Evolutionary conservation across 768 basidiomycete species (phyloP), one percentile per base, ranked within the genome.

Genomic region (Zangia roseola): DNA sequence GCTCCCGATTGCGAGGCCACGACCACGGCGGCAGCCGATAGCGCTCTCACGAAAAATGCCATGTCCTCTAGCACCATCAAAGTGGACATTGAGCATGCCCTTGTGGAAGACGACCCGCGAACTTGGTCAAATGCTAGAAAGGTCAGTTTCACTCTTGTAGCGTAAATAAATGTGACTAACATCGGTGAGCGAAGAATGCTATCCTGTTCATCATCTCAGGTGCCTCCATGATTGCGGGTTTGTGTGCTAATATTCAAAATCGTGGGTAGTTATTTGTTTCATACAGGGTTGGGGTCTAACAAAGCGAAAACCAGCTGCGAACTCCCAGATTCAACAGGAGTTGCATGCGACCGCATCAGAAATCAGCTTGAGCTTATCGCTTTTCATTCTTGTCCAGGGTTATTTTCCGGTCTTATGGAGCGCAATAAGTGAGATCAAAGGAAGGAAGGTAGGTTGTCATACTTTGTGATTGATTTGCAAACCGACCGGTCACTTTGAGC

Each of bases 331-430:
- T 66, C 74, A 87, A 57, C 58, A 63, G 5, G 74, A 87, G 10
- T 71, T 93, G 19, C 76, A 78, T 30, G 82, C 88, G 4, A 80
- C 80, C 0, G 70, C 76, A 28, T 69, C 74, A 1, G 73, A 86
- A 47, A 84, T 93, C 49, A 84, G 86, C 41, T 71, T 81, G 62
- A 84, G 78, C 49, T 66, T 91, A 17, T 85, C 88, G 0, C 51
- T 89, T 12, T 91, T 83, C 64, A 86, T 91, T 45, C 70, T 86
- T 3, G 54, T 84, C 4, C 91, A 91, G 65, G 90, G 90, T 1
- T 62, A 71, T 12, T 60, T 81, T 16, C 49, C 63, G 5, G 4
- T 68, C 4, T 1, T 84, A 24, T 67, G 66, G 63, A 66, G 63
- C 45, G 46, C 44, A 12, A 12, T 59, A 28, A 58, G 60, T 31